Base-by-base conservation (phyloP, 1,284 basidiomycete species). In the Xanthoconium separans region DNA sequence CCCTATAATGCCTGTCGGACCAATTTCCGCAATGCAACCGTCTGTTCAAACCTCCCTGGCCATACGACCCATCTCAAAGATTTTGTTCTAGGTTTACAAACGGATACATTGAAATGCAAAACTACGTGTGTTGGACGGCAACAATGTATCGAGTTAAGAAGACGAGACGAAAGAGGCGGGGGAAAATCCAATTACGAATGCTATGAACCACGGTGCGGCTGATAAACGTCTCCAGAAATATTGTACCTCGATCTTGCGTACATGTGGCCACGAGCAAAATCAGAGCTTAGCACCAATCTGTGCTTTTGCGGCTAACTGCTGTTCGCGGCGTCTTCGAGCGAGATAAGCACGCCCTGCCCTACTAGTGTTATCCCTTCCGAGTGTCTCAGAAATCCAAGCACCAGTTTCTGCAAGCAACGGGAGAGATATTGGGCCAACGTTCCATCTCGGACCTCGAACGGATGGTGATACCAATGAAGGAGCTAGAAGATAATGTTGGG, bases 281-380 rank as follows among this genome's bases (percentile, higher is more conserved):
- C 34, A 59, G 13, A 53, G 40, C 30, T 57, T 65, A 2, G 44
- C 29, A 10, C 44, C 33, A 8, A 40, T 61, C 20, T 44, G 44
- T 39, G 41, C 48, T 58, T 66, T 68, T 60, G 67, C 64, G 0
- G 65, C 56, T 37, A 60, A 18, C 27, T 63, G 53, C 18, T 65
- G 65, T 58, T 79, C 72, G 40, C 76, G 66, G 51, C 65, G 63
- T 59, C 73, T 75, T 53, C 75, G 75, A n/a, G 89, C 86, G 47
- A 82, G 72, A 41, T 89, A 75, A n/a, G 93, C 93, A 56, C 80
- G 79, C 1, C 90, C 93, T 0, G 87, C 93, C n/a, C 91, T 78
- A 70, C 91, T 94, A 44, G 82, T 84, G 59, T 84, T 93, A 61
- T 81, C 75, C 54, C 87, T 76, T 2, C 83, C 83, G 7, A 96